Conservation (phyloP, 1,284 basidiomycete genomes). For the Caloboletus firmus region DNA sequence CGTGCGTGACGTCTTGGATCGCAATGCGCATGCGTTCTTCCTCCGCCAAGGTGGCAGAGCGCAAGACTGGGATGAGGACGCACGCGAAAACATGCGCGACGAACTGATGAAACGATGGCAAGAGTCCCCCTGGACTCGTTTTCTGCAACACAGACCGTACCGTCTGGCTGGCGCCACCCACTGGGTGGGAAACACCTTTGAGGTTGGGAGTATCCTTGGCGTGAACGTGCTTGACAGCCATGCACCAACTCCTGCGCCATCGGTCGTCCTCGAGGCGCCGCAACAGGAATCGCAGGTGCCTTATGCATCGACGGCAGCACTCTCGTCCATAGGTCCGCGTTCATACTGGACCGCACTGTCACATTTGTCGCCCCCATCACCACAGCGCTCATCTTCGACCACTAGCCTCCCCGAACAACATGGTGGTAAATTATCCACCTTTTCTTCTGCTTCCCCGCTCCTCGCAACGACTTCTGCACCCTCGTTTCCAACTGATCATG, state of each 20-base stretch:
- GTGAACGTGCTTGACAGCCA: constrained; percentile 31
- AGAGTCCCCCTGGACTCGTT: constrained; percentile 62
- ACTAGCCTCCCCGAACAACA: constrained; percentile 17
- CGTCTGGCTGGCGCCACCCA: constrained; percentile 33
- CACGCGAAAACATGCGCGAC: constrained; percentile 49
- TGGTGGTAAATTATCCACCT: constrained; percentile 11
- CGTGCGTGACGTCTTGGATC: constrained; percentile 43
- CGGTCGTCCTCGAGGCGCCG: neutral
- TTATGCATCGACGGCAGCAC: constrained; percentile 21
- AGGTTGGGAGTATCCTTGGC: constrained; percentile 55
- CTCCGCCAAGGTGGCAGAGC: constrained; percentile 57
- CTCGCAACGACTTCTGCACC: constrained; percentile 13
- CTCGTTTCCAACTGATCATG: constrained; percentile 9
- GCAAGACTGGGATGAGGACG: constrained; percentile 64
- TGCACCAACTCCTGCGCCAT: constrained; percentile 1
- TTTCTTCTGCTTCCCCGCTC: constrained; percentile 29
- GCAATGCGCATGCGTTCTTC: constrained; percentile 64
- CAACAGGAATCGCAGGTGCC: constrained; percentile 6
- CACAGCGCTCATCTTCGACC: constrained; percentile 17
- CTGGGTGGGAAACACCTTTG: constrained; percentile 76
- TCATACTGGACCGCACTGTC: constrained; percentile 27
- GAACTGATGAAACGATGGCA: constrained; percentile 64
- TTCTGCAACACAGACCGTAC: constrained; percentile 40
- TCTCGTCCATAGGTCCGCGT: constrained; percentile 22
- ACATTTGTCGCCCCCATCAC: constrained; percentile 14